These are phyloP conservation scores for Sophora flavescens DNA, from an alignment of 306 rosid genomes.

Conservation along the genomic window DNA sequence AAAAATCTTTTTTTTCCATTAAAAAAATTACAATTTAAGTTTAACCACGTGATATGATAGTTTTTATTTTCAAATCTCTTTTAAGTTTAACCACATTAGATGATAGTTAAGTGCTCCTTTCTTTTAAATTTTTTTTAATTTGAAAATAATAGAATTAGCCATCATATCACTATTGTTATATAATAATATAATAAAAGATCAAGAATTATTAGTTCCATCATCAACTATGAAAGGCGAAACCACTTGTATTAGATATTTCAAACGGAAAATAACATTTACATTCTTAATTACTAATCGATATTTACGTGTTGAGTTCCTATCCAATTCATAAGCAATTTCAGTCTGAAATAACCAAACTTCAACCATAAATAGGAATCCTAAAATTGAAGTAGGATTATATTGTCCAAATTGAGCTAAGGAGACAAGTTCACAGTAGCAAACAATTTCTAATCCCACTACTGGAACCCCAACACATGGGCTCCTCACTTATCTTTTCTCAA, in stretches of 20 bases:
- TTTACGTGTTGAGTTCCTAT: background rate
- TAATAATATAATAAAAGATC: background rate
- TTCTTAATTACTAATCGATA: background rate
- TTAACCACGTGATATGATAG: too few species aligned
- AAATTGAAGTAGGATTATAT: background rate
- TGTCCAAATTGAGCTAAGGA: conserved; percentile 35
- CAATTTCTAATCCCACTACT: conserved; percentile 43
- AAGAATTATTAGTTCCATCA: background rate
- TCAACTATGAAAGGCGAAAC: background rate
- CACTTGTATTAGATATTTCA: background rate
- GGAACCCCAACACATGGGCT: conserved; percentile 49
- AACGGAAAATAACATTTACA: background rate
- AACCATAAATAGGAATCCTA: conserved; percentile 40
- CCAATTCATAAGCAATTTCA: background rate
- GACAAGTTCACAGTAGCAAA: conserved; percentile 44
- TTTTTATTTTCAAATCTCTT: too few species aligned
- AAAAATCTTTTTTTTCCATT: too few species aligned
- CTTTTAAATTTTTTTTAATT: too few species aligned
- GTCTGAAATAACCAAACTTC: conserved; percentile 13
- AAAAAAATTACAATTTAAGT: too few species aligned
- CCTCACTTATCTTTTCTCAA: conserved; percentile 41
- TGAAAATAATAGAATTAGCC: background rate
- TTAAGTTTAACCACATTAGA: too few species aligned
- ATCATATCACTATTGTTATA: background rate
- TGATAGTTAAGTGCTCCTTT: too few species aligned